These are phyloP conservation scores for Chlamydomonas sp. DNA, from an alignment of 139 green algal genomes.

Conservation along the genomic window DNA sequence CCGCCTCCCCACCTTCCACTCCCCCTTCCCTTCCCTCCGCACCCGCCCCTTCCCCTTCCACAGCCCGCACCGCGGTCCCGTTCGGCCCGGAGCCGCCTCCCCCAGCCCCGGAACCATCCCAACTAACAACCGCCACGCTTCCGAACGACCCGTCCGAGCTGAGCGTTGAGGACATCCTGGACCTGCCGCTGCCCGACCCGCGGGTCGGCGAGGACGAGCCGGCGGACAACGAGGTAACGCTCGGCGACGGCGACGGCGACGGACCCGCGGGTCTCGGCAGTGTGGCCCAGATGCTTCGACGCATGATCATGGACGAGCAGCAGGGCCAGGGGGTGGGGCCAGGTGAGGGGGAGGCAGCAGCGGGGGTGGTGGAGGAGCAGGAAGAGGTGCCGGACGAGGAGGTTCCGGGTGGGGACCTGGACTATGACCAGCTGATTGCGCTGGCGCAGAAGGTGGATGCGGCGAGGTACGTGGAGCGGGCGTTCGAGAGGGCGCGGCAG, in stretches of 20 bases:
- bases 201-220: not conserved
- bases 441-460: not conserved
- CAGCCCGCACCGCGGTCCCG: too few species aligned
- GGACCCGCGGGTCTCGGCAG: not conserved
- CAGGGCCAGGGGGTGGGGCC: too few species aligned
- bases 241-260: not conserved
- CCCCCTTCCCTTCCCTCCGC: not conserved
- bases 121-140: not conserved
- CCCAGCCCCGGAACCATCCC: not conserved
- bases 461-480: not conserved
- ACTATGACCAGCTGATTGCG: constrained; percentile 32
- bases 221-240: not conserved
- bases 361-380: not conserved
- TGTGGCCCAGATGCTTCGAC: too few species aligned
- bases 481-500: not conserved
- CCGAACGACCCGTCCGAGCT: constrained; percentile 12
- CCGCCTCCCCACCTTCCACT: not conserved
- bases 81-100: not conserved
- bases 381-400: not conserved
- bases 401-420: not conserved
- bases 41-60: not conserved
- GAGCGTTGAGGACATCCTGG: constrained; percentile 7
- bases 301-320: too few species aligned
- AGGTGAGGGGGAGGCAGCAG: not conserved
- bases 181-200: constrained; percentile 20